Base-by-base conservation (phyloP, 2,329 filamentous ascomycete genomes). In the Colletotrichum sp. region DNA sequence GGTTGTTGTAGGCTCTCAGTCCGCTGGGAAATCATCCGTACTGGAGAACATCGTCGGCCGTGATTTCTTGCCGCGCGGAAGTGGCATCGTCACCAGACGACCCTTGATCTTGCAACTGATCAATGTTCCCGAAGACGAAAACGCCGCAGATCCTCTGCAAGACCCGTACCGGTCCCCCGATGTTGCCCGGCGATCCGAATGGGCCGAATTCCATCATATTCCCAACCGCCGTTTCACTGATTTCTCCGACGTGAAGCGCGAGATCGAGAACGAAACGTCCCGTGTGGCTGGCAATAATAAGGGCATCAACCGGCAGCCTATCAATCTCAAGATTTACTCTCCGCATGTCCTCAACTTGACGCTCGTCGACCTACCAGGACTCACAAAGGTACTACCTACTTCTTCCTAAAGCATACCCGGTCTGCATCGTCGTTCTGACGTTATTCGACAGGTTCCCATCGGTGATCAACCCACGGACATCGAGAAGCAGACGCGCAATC, bases 1-100 rank as follows among this genome's bases (percentile, higher is more conserved):
- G 96, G 96, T 99, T 79, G 97, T 99, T 77, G 97, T 99, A 81
- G 97, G 97, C 78, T 99, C 97, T 77, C 97, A 99, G 87, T 99
- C 97, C 13, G 98, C 97, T 72, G 97, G 97, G 83, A 99, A 99
- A 89, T 99, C 96, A 18, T 99, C 97, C 9, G 97, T 99, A 30
- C 93, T 99, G 78, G 97, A 99, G 88, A 99, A 99, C 86, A 98
- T 99, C 80, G 97, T 99, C 82, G 97, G 97, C 82, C 93, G 96
- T 86, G 97, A 99, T 87, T 99, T 99, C 86, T 90, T 99, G 70
- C 97, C 97, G 75, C 94, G 97, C 84, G 97, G 97, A 82, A 98
- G 95, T 84, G 97, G 97, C 84, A 99, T 99, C 85, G 96, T 98
- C 78, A 99, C 97, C 73, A 92, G 97, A 77, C 92, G 97, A 82